These are phyloP conservation scores for Cyberlindnera xishuangbannaensis DNA, from an alignment of 805 yeast genomes.

Conservation along the genomic window DNA sequence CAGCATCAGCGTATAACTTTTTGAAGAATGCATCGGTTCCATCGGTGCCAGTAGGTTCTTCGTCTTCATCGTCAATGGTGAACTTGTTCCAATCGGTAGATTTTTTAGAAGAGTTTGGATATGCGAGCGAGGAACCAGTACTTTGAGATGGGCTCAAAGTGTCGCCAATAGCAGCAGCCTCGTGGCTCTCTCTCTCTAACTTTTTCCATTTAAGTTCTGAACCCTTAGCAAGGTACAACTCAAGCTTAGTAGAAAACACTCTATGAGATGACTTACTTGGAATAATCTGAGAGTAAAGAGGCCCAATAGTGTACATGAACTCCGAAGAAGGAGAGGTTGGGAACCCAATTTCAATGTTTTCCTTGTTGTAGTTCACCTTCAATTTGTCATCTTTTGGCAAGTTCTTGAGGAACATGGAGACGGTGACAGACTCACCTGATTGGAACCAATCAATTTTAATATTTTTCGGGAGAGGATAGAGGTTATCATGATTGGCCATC, in stretches of 20 bases:
- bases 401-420: constrained; percentile 67
- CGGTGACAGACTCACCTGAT: constrained; percentile 44
- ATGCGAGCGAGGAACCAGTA: constrained; percentile 19
- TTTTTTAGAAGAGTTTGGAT: constrained; percentile 63
- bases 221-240: constrained; percentile 52
- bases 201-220: constrained; percentile 46
- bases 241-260: constrained; percentile 70
- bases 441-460: constrained; percentile 73
- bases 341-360: constrained; percentile 38
- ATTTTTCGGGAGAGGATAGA: constrained; percentile 24
- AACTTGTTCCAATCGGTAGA: constrained; percentile 66
- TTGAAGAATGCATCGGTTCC: constrained; percentile 68
- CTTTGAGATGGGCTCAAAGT: background rate
- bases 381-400: constrained; percentile 45
- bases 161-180: constrained; percentile 3
- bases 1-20: constrained; percentile 68
- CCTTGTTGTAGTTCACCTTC: constrained; percentile 33
- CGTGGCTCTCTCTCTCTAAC: constrained; percentile 27
- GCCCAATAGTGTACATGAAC: constrained; percentile 52
- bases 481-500: constrained; percentile 20
- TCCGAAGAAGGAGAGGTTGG: constrained; percentile 45
- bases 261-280: constrained; percentile 38
- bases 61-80: constrained; percentile 40
- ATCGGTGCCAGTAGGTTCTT: constrained; percentile 32
- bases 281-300: constrained; percentile 46